Percentiles rank a stretch among this genome's conserved stretches.
Evolutionary conservation across 495 filamentous ascomycete species (phyloP).

Genomic region (Hypoxylon crocopeplum): DNA sequence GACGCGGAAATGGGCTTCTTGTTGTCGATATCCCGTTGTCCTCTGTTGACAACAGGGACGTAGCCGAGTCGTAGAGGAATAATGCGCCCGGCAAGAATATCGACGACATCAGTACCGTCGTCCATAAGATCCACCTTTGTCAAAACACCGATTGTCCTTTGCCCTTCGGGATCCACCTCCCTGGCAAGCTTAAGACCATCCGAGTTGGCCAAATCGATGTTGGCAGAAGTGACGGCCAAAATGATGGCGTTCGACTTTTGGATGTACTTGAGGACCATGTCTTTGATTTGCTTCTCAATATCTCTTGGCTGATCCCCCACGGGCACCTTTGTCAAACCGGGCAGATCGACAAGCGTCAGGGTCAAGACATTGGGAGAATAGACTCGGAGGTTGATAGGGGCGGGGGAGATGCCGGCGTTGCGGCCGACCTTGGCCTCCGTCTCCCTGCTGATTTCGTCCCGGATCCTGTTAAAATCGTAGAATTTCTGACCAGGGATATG

Average conservation of each 20-base stretch:
- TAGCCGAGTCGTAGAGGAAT: conserved; percentile 96
- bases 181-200: conserved; percentile 96
- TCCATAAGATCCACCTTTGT: conserved; percentile 99
- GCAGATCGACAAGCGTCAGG: conserved; percentile 95
- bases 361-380: conserved; percentile 99
- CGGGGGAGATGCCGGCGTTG: conserved; percentile 95
- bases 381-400: conserved; percentile 95
- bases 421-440: conserved; percentile 95
- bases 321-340: conserved; percentile 96
- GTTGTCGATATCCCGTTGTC: conserved; percentile 98
- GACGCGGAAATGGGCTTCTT: conserved; percentile 92
- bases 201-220: conserved; percentile 97
- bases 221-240: conserved; percentile 93
- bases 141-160: conserved; percentile 97
- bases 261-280: conserved; percentile 99
- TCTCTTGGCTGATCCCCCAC: conserved; percentile 98
- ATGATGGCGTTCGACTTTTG: conserved; percentile 98
- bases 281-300: conserved; percentile 95
- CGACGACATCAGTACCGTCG: conserved; percentile 97
- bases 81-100: conserved; percentile 97
- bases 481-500: conserved; percentile 99
- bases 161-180: conserved; percentile 97
- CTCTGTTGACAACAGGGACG: conserved; percentile 97
- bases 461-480: conserved; percentile 98
- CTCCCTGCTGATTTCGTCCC: conserved; percentile 96